Evolutionary conservation across 257 asterid genomes (phyloP), one percentile per base, ranked within the genome.

Genomic region (Schizonepeta tenuifolia): DNA sequence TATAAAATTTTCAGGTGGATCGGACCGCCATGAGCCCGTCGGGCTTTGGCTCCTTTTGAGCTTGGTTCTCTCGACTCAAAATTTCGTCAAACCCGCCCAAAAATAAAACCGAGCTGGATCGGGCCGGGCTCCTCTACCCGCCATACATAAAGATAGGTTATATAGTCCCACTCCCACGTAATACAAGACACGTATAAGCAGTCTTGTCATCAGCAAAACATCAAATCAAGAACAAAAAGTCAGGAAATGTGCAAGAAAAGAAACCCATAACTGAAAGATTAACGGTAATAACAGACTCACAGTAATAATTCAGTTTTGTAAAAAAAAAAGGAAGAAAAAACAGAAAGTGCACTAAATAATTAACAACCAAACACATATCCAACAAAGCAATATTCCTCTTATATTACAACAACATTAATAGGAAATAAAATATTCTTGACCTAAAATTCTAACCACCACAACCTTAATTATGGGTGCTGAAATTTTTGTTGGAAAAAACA

Each of bases 271-370:
- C 79, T 65, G 76, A 69, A 65, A 72, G 62, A 68, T 61, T 76
- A 82, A 68, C 86, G 74, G 75, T 61, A 79, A 77, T 65, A 79
- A 79, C 83, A 65, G 78, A 82, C 55, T 33, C 69, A 21, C 73
- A 44, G 85, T 66, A 47, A 68, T n/a, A 5, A 26, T 15, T 60
- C 35, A 0, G 38, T 36, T 21, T 36, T 41, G 1, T 18, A 0
- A 5, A 58, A 6, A n/a, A 3, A 24, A 22, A 12, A 36, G 12
- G n/a, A n/a, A n/a, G n/a, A n/a, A n/a, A n/a, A n/a, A 36, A 33
- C 7, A 24, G 64, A 35, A 36, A 21, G 28, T 46, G 38, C 26
- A 63, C 58, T 26, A 58, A 71, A 18, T 21, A 54, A 26, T 46
- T 9, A 67, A 40, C 17, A 49, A 12, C 4, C 22, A 67, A 10